These are phyloP conservation scores for Leccinum huronense DNA, from an alignment of 1,284 basidiomycete species.

Conservation along the genomic window DNA sequence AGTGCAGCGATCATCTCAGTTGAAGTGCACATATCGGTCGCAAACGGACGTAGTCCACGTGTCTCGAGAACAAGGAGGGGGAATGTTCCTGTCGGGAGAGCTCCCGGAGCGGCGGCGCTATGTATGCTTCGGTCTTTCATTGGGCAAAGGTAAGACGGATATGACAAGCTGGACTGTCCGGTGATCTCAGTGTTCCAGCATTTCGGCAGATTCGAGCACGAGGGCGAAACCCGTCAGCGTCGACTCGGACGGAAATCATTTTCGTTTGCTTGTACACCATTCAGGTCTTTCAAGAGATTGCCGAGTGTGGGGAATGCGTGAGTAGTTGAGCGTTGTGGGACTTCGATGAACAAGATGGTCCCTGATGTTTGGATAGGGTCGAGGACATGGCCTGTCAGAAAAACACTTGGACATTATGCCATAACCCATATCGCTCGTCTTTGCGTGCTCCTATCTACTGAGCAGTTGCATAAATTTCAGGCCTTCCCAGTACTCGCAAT, in stretches of 20 bases:
- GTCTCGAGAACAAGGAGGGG: neutral
- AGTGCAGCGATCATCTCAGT: constrained; percentile 3
- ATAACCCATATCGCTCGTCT: neutral
- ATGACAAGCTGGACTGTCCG: neutral
- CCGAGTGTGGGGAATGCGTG: neutral
- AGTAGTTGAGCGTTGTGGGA: neutral
- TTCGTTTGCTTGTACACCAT: neutral
- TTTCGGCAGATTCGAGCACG: neutral
- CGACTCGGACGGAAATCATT: constrained; percentile 1
- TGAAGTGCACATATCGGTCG: neutral
- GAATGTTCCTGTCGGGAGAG: neutral
- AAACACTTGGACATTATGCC: neutral
- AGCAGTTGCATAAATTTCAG: neutral
- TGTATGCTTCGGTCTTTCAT: neutral
- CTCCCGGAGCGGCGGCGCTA: neutral
- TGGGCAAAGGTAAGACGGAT: neutral
- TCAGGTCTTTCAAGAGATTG: neutral
- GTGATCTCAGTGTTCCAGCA: neutral
- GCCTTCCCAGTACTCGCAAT: neutral
- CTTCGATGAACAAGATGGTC: neutral
- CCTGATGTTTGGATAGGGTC: neutral
- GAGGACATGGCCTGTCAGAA: neutral
- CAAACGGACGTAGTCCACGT: neutral
- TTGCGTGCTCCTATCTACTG: neutral
- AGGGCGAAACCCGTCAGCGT: neutral